Evolutionary conservation across 2,329 filamentous ascomycete genomes (phyloP).

Genomic region (Cladosporium sp.): DNA sequence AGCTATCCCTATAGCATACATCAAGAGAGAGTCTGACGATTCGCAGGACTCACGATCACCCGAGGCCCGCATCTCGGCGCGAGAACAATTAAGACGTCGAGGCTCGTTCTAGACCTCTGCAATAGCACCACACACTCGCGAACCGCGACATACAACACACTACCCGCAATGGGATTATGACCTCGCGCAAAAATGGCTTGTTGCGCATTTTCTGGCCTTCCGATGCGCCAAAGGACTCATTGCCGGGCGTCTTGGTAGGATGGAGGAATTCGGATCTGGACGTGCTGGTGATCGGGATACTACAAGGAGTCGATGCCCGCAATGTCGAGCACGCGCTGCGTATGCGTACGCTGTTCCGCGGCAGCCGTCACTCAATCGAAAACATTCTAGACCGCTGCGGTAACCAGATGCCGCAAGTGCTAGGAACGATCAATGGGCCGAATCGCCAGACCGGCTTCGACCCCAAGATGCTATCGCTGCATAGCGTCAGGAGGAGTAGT

Average conservation of each 20-base stretch:
- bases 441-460: conserved; percentile 52
- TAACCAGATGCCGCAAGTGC: conserved; percentile 74
- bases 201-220: conserved; percentile 99
- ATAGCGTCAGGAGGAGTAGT: conserved; percentile 45
- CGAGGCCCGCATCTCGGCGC: conserved; percentile 80
- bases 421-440: conserved; percentile 72
- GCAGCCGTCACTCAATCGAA: conserved; percentile 72
- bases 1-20: not conserved
- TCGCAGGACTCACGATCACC: conserved; percentile 74
- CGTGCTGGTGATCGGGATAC: conserved; percentile 80
- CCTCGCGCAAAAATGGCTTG: conserved; percentile 67
- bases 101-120: conserved; percentile 72
- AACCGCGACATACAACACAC: not conserved
- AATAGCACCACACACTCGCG: not conserved
- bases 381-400: conserved; percentile 84
- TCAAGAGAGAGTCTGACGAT: conserved; percentile 20
- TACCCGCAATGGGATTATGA: conserved; percentile 56
- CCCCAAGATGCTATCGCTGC: conserved; percentile 64
- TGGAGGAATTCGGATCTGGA: conserved; percentile 93
- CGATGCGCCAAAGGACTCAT: conserved; percentile 65
- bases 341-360: conserved; percentile 76
- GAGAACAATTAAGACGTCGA: conserved; percentile 89
- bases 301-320: conserved; percentile 84
- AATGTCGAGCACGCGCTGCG: conserved; percentile 86
- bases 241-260: conserved; percentile 83